phyloP scores from a whole-genome alignment of 2,329 filamentous ascomycete species.

The Cercospora sesami region DNA sequence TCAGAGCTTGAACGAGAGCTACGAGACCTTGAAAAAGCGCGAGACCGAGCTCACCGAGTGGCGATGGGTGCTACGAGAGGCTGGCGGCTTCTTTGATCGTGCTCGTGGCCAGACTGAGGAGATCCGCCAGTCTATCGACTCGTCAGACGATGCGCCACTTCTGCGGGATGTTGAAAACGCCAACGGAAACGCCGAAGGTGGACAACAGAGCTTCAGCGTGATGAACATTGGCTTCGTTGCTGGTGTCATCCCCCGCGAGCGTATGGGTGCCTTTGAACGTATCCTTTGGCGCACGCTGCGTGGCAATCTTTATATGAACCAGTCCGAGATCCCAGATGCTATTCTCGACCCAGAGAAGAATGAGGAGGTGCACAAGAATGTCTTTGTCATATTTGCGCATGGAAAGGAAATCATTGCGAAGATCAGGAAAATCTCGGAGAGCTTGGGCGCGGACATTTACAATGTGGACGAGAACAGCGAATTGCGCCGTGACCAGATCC shows the following conservation, averaged over 20 bases:
- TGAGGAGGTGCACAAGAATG: constrained; percentile 91
- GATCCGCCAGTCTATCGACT: constrained; percentile 83
- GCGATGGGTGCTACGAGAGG: constrained; percentile 96
- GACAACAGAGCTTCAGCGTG: constrained; percentile 67
- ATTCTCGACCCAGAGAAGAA: constrained; percentile 91
- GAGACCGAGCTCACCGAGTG: constrained; percentile 97
- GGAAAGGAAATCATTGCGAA: constrained; percentile 98
- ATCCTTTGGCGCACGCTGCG: constrained; percentile 96
- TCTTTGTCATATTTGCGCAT: constrained; percentile 98
- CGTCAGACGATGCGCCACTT: constrained; percentile 87
- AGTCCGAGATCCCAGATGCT: constrained; percentile 93
- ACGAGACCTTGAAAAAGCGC: constrained; percentile 96
- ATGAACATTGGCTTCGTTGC: constrained; percentile 99
- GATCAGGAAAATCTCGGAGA: constrained; percentile 98
- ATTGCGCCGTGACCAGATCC: constrained; percentile 89
- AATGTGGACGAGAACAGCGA: constrained; percentile 97
- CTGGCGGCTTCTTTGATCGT: constrained; percentile 94
- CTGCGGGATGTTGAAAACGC: constrained; percentile 91
- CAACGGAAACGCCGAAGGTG: constrained; percentile 33
- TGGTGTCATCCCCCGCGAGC: constrained; percentile 89
- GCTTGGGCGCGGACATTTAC: constrained; percentile 92
- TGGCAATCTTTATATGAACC: constrained; percentile 99
- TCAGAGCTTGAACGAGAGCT: constrained; percentile 91
- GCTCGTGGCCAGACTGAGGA: constrained; percentile 96
- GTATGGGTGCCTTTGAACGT: constrained; percentile 92